phyloP scores from a whole-genome alignment of 495 filamentous ascomycete species.

The Penicillium coprophilum region DNA sequence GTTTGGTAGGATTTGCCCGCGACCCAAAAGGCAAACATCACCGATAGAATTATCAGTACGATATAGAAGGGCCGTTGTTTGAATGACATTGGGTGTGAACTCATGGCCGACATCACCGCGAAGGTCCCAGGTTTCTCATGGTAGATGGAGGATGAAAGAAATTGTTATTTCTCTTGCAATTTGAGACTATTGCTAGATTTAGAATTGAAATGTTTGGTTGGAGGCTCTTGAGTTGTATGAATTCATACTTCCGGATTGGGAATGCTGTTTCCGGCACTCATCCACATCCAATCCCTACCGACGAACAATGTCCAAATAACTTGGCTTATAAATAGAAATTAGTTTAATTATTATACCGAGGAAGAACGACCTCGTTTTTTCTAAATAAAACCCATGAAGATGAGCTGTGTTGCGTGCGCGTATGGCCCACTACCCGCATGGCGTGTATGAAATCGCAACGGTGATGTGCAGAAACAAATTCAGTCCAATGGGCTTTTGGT shows the following conservation, averaged over 20 bases:
- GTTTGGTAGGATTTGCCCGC: neutral
- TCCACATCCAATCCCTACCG: neutral
- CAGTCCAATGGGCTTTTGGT: neutral
- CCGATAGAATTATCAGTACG: neutral
- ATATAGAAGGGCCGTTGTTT: neutral
- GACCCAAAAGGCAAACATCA: neutral
- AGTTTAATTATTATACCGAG: neutral
- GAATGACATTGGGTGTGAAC: neutral
- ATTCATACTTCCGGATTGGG: slow-evolving; percentile 8
- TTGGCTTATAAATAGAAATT: neutral
- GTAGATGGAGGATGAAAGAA: neutral
- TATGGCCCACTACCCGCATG: neutral
- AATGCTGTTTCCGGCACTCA: slow-evolving; percentile 2
- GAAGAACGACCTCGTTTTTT: neutral
- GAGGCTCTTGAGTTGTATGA: neutral
- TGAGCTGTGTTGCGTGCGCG: neutral
- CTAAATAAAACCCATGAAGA: neutral
- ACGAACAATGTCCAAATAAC: neutral
- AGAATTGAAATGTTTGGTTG: neutral
- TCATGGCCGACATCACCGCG: slow-evolving; percentile 2
- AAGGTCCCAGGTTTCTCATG: neutral
- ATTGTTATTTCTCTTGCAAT: neutral
- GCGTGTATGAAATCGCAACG: no score
- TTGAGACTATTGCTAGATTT: neutral
- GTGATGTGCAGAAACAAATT: no score